Evolutionary conservation across 2,329 filamentous ascomycete genomes (phyloP), one percentile per base, ranked within the genome.

Genomic region (Torrubiellomyces zombiae): DNA sequence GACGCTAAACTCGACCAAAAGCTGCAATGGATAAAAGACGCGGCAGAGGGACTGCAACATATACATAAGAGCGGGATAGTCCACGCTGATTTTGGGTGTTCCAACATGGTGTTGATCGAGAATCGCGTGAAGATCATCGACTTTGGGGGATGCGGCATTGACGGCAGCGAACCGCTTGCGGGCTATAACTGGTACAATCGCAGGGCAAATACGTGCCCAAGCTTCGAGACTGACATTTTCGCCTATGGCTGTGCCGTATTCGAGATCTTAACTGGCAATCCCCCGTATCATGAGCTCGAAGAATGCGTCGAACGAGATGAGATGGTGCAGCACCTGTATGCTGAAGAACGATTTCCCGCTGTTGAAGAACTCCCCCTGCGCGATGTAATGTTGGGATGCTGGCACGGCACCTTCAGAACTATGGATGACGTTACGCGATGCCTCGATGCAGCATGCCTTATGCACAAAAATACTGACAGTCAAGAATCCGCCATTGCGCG

Each of bases 121-220:
- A 13, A 21, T 15, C 14, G 28, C 7, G 21, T 30, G 7, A 30
- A 30, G 20, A 27, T 22, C 20, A 21, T 29, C 13, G 28, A 29
- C 20, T 27, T 29, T 18, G 28, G 28, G 7, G 28, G 28, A 2
- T 29, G 28, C 9, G 23, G 28, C 24, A 27, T 29, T 20, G 24
- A 29, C 14, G 28, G 20, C 6, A 23, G 20, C 19, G 28, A 27
- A 23, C 20, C 28, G 15, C 24, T 27, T 16, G 14, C 28, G 9
- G 18, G 28, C 20, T 29, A 27, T 16, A 29, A 27, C 10, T 29
- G 28, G 28, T 29, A 26, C 14, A 29, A 29, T 14, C 9, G 24
- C 6, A 9, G 20, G 20, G 24, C 9, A 11, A n/a, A n/a, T n/a
- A 21, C 9, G 9, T 14, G 17, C 17, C 24, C 24, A 18, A 26